Evolutionary conservation across 163 green algal genomes (phyloP).

Genomic region (Volvox carteri): DNA sequence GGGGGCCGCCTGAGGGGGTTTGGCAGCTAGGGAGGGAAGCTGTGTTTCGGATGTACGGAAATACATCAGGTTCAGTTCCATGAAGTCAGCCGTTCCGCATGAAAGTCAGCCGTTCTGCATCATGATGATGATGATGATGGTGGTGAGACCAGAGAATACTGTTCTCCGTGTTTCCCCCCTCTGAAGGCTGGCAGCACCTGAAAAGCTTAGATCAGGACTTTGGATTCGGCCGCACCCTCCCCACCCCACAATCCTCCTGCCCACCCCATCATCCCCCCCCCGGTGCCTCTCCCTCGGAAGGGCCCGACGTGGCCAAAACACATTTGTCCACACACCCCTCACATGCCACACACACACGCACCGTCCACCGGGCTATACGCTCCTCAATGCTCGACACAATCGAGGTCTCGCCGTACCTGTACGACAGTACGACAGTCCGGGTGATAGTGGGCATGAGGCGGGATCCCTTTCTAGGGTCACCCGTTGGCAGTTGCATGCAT

Average conservation of each 20-base stretch:
- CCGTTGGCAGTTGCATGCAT: too few relatives aligned
- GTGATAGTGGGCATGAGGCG: not conserved
- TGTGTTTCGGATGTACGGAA: too few relatives aligned
- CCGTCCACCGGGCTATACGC: slow-evolving; percentile 71
- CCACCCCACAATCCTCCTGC: not conserved
- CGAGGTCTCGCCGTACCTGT: not conserved
- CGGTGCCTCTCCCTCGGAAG: not conserved
- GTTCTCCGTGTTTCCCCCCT: too few relatives aligned
- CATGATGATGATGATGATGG: not conserved
- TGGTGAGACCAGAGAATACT: not conserved
- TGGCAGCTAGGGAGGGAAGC: too few relatives aligned
- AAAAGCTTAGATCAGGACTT: not conserved
- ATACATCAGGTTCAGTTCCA: too few relatives aligned
- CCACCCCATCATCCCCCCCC: not conserved
- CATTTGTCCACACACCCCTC: too few relatives aligned
- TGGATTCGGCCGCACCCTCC: not conserved
- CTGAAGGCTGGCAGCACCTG: too few relatives aligned
- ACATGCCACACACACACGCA: slow-evolving; percentile 35
- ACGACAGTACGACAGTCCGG: not conserved
- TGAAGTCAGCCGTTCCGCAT: not conserved
- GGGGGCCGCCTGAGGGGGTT: too few relatives aligned
- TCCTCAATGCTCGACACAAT: slow-evolving; percentile 60
- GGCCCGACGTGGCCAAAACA: too few relatives aligned
- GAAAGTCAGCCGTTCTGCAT: not conserved
- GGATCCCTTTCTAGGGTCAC: not conserved